phyloP scores from a whole-genome alignment of 306 rosid species.

The Oxytropis ochrocephala region DNA sequence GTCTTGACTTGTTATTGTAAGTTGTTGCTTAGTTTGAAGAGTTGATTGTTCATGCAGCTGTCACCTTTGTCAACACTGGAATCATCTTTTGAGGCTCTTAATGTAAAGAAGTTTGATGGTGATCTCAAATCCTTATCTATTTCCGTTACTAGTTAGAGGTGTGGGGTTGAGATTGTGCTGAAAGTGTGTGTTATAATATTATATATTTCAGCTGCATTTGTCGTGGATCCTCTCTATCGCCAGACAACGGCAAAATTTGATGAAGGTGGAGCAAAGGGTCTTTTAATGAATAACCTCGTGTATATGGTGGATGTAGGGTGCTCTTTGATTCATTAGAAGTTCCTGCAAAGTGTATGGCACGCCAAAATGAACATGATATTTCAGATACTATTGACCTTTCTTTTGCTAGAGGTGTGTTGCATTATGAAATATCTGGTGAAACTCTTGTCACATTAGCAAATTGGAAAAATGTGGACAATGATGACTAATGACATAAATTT shows the following conservation, averaged over 20 bases:
- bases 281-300: slow-evolving; percentile 85
- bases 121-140: slow-evolving; percentile 31
- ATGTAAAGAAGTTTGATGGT: slow-evolving; percentile 94
- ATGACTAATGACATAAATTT: background rate
- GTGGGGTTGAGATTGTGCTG: slow-evolving; percentile 20
- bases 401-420: slow-evolving; percentile 71
- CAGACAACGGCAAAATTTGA: slow-evolving; percentile 94
- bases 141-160: slow-evolving; percentile 19
- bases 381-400: slow-evolving; percentile 73
- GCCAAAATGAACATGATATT: slow-evolving; percentile 43
- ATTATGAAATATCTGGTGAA: slow-evolving; percentile 17
- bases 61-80: slow-evolving; percentile 92
- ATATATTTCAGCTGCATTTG: slow-evolving; percentile 72
- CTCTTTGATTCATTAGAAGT: slow-evolving; percentile 89
- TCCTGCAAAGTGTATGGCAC: slow-evolving; percentile 55
- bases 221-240: slow-evolving; percentile 93
- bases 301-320: slow-evolving; percentile 78
- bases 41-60: slow-evolving; percentile 51
- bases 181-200: slow-evolving; percentile 5
- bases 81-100: slow-evolving; percentile 79
- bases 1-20: background rate
- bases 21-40: slow-evolving; percentile 20
- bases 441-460: slow-evolving; percentile 16
- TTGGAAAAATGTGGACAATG: background rate
- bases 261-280: slow-evolving; percentile 99